phyloP scores from a whole-genome alignment of 2,329 filamentous ascomycete species.

The Ceratocystis diversiconidia region DNA sequence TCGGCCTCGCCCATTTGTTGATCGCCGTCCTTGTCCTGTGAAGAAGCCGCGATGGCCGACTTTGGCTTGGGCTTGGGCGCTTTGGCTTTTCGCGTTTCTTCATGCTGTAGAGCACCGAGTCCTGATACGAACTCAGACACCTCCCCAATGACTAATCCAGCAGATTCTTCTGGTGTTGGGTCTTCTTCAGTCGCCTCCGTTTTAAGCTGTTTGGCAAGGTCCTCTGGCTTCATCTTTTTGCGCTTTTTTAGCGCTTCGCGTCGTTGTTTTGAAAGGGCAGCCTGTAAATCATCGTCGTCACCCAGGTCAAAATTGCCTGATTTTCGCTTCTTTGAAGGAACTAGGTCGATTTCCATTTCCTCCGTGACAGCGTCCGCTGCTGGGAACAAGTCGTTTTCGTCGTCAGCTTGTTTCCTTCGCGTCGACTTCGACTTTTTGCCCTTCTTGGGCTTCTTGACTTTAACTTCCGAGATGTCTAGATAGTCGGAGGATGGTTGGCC shows the following conservation, averaged over 20 bases:
- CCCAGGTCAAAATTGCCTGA: constrained; percentile 56
- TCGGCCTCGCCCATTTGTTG: constrained; percentile 24
- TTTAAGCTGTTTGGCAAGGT: constrained; percentile 68
- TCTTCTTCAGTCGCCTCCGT: constrained; percentile 41
- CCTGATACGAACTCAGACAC: constrained; percentile 90
- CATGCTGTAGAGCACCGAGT: constrained; percentile 52
- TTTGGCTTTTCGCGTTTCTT: constrained; percentile 40
- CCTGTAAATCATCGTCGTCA: constrained; percentile 87
- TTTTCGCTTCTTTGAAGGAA: constrained; percentile 44
- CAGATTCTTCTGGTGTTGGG: constrained; percentile 28
- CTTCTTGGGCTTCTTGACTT: constrained; percentile 90
- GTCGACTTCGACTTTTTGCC: constrained; percentile 73
- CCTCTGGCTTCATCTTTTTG: constrained; percentile 73
- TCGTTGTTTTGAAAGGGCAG: constrained; percentile 69
- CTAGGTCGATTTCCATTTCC: constrained; percentile 62
- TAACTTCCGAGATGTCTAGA: constrained; percentile 70
- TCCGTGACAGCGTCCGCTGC: constrained; percentile 19
- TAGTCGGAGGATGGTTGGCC: constrained; percentile 59
- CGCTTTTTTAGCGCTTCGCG: constrained; percentile 78
- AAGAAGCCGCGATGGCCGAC: constrained; percentile 27
- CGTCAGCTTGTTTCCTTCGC: constrained; percentile 51
- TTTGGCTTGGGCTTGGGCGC: constrained; percentile 27
- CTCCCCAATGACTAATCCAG: constrained; percentile 82
- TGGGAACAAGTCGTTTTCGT: constrained; percentile 47
- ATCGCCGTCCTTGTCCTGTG: constrained; percentile 29